Evolutionary conservation across 495 filamentous ascomycete genomes (phyloP), one percentile per base, ranked within the genome.

Genomic region (Penicillium roqueforti): DNA sequence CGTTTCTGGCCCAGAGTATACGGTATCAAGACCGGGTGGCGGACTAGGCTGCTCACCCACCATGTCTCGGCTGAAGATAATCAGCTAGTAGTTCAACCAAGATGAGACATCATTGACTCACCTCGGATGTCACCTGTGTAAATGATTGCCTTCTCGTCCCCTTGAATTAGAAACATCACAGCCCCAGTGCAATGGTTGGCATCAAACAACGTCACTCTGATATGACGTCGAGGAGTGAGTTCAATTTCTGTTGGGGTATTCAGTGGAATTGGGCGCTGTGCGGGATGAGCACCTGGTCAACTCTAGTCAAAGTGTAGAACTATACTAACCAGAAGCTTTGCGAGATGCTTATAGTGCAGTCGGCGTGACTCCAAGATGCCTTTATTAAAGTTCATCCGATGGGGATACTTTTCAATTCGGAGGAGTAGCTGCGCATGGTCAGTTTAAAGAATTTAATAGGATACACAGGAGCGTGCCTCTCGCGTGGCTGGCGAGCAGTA

Each of bases 51-150:
- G 41, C 79, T 76, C 4, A 87, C 75, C 83, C 84, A 87, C 86
- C 86, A 88, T 18, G 66, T 55, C 58, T 89, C 85, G 16, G 85
- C 80, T 84, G 46, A 14, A 7, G 10, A 38, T 9, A 37, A 43
- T 63, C 41, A 66, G 55, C 39, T 28, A 39, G 16, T 7, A 44
- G 32, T 6, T 32, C 13, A 37, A 11, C 16, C 10, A 3, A 20
- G 18, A 19, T 25, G 16, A 52, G 18, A 18, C n/a, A 2, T 20
- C 23, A 9, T 1, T 16, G 19, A 53, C 69, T 81, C 77, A 78
- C 87, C 85, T 65, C 92, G 79, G 38, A 96, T 89, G 65, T 97
- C 92, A n/a, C 92, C 92, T 0, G 92, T 96, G 61, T 96, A 97
- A 1, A 97, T 75, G 13, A 92, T 79, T 7, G 90, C 85, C 48